Evolutionary conservation across 805 yeast species (phyloP), one percentile per base, ranked within the genome.

Genomic region (Jamesozyma lodderae): DNA sequence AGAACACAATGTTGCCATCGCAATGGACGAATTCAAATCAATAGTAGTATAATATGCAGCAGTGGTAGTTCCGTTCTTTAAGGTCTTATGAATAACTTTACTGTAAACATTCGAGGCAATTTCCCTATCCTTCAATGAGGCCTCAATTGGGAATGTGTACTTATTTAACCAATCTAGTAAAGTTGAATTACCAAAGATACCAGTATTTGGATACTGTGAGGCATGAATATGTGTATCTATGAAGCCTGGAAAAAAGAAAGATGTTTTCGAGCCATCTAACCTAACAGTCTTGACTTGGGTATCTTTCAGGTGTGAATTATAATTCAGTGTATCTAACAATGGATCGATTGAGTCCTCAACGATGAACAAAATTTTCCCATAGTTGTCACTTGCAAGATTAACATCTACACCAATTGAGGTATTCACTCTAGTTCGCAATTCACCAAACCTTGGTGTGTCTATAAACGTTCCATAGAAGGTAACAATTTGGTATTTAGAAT

Each of bases 21-120:
- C 49, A 36, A 79, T 79, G 2, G 96, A 73, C 3, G 95, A 78
- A 6, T 72, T 74, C 0, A 79, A 66, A 53, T 90, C 94, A 33
- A 85, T 79, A 0, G 97, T 87, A 4, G 96, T 90, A 58, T 78
- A 92, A 63, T 92, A 92, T 0, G 94, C 72, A 0, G 95, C 95
- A 40, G 90, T 78, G 1, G 98, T 92, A 1, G 97, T 92, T 16
- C 98, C 98, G 54, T 78, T 69, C 3, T 57, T 52, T 45, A 92
- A 63, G 0, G 96, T 84, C 40, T 81, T 75, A 3, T 62, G 51
- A n/a, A 92, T 75, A 4, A 81, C 82, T 47, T 70, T 72, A 11
- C 69, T 47, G 57, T 90, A 92, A 1, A 88, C 78, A 6, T 66
- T 55, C 10, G 60, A 46, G 0, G 95, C 96, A 33, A 69, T 55